Evolutionary conservation across 176 grass and related monocot genomes (phyloP).

Genomic region (Phoenix dactylifera): DNA sequence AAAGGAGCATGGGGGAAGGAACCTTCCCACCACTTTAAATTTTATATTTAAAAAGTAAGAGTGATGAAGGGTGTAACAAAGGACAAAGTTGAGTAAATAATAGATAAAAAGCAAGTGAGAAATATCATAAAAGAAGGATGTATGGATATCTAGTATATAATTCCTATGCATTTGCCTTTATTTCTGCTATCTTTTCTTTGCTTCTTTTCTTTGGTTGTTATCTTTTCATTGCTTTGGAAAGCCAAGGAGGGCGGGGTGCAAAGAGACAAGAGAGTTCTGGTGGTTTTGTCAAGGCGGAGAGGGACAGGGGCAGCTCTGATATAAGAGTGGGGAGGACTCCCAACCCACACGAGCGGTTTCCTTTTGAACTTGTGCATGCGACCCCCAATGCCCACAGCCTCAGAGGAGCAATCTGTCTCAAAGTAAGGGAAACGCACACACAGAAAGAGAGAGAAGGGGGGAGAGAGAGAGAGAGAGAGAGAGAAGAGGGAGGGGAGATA

Average conservation of each 20-base stretch:
- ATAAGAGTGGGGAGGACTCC: neutral
- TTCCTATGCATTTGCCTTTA: too few species aligned
- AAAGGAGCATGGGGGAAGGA: too few species aligned
- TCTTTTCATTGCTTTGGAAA: neutral
- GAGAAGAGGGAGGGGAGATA: neutral
- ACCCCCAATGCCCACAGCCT: neutral
- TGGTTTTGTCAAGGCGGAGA: constrained; percentile 4
- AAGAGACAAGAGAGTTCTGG: constrained; percentile 11
- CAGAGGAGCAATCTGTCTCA: neutral
- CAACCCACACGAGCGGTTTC: constrained; percentile 11
- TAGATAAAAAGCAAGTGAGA: too few species aligned
- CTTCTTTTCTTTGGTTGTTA: too few species aligned
- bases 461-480: neutral
- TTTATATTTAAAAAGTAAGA: too few species aligned
- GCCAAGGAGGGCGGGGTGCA: neutral
- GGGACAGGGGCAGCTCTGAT: neutral
- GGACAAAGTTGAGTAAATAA: too few species aligned
- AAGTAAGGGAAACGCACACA: constrained; percentile 1
- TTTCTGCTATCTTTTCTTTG: too few species aligned
- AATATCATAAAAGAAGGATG: too few species aligned
- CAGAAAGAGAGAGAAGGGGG: neutral
- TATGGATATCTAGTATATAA: too few species aligned
- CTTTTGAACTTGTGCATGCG: neutral
- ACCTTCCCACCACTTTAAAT: too few species aligned
- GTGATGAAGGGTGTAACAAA: too few species aligned